A percentile compares a stretch with the other conserved stretches of the same genome.
Evolutionary conservation across 371 early-diverging fungal species (phyloP).

Genomic region (Capillidium heterosporum): DNA sequence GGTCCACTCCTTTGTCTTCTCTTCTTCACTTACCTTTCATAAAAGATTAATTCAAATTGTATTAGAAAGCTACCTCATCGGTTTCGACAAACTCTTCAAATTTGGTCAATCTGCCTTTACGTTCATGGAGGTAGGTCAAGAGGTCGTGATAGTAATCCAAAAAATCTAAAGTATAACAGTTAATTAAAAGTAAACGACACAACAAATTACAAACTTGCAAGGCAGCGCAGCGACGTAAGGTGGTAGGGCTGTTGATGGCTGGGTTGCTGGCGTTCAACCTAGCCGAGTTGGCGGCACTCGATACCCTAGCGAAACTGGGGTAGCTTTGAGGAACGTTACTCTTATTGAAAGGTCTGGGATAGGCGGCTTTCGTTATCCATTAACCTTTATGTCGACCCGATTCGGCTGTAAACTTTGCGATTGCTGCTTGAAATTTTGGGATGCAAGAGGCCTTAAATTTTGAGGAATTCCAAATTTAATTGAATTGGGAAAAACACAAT

Average conservation of each 20-base stretch:
- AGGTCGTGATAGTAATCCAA: conserved; percentile 59
- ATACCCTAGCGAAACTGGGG: too few relatives aligned
- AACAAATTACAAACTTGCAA: conserved; percentile 4
- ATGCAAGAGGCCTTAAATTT: too few relatives aligned
- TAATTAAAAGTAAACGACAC: background rate
- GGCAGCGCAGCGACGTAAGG: conserved; percentile 2
- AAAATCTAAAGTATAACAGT: conserved; percentile 23
- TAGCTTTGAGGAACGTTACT: too few relatives aligned
- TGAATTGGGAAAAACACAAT: too few relatives aligned
- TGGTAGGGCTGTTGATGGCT: background rate
- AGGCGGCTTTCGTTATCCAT: too few relatives aligned
- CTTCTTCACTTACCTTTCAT: conserved; percentile 15
- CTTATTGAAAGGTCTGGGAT: too few relatives aligned
- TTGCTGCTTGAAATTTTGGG: too few relatives aligned
- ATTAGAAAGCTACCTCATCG: conserved; percentile 8
- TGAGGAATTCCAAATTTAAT: too few relatives aligned
- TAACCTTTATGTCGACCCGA: too few relatives aligned
- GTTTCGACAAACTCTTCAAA: conserved; percentile 24
- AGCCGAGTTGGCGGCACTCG: background rate
- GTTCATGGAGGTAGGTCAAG: conserved; percentile 41
- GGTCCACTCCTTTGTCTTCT: conserved; percentile 26
- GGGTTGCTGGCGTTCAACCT: background rate
- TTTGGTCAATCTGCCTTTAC: conserved; percentile 27
- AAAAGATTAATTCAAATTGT: conserved; percentile 9
- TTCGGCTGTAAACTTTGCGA: too few relatives aligned